Base-by-base conservation (phyloP, 2,329 filamentous ascomycete species). In the Ophiostoma australiae region DNA sequence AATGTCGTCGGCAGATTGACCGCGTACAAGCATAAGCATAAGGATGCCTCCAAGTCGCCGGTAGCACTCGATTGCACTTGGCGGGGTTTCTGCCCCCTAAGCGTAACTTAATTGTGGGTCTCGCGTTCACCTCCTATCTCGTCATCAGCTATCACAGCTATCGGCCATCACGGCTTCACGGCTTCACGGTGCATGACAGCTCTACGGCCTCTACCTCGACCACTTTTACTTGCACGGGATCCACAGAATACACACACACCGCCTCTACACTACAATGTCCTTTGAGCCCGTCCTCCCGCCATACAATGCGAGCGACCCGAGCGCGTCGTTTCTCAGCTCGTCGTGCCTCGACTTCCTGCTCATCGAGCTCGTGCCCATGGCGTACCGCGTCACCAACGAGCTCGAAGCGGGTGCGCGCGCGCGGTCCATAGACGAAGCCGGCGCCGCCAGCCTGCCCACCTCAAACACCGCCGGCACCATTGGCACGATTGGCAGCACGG, bases 361-460 rank as follows among this genome's bases (percentile, higher is more conserved):
- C 76, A 98, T 98, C 78, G 95, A 99, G 83, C 88, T 99, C 70
- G 95, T 99, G 20, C 95, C 95, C 55, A 90, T 98, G 84, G 92
- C 94, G 5, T 93, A 96, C 80, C 89, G 95, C 74, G 86, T 98
- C 73, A 90, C 92, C 31, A 87, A 89, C 77, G 90, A 95, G 77
- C 84, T 93, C 4, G 87, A 89, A 72, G 82, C 81, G 72, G 68
- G 66, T 79, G 83, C 72, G 76, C 77, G 61, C 69, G 75, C 69
- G 70, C 72, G 68, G 74, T 77, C 70, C 73, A 76, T 88, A 72
- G 81, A 80, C 74, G 75, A 20, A 67, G 5, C 69, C 68, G 0
- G 37, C 37, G 37, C 35, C 37, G 13, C 35, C 13, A 55, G 23
- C 41, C 66, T 31, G 39, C 20, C 33, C 23, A 7, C 37, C 5